phyloP scores from a whole-genome alignment of 176 grass and related monocot species.

The Paspalum vaginatum region DNA sequence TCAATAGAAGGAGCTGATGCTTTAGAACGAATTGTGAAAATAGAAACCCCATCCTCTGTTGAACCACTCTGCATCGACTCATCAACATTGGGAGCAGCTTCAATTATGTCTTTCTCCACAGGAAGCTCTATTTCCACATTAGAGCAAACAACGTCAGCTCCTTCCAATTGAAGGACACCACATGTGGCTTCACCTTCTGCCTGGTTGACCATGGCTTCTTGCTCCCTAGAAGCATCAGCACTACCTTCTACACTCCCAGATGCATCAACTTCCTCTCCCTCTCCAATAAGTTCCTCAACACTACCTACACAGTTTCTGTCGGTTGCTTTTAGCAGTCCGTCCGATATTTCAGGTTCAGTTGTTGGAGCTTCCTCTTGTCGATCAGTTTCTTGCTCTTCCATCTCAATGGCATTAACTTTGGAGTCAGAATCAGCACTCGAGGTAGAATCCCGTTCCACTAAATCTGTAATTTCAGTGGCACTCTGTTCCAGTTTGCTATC shows the following conservation, averaged over 20 bases:
- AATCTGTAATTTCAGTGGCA: not conserved
- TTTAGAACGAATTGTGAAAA: constrained; percentile 24
- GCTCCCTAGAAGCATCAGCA: constrained; percentile 6
- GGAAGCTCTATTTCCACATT: constrained; percentile 38
- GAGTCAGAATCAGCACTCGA: constrained; percentile 23
- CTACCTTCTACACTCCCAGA: not conserved
- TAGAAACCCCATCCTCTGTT: constrained; percentile 21
- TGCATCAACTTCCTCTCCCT: constrained; percentile 14
- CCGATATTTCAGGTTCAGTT: not conserved
- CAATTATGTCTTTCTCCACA: not conserved
- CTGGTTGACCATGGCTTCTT: not conserved
- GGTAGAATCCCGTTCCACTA: constrained; percentile 1
- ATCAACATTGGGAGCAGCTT: constrained; percentile 3
- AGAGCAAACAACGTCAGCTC: constrained; percentile 19
- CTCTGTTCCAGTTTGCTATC: constrained; percentile 19
- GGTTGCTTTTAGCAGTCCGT: constrained; percentile 1
- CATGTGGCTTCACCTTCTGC: not conserved
- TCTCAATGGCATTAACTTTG: not conserved
- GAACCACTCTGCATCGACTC: constrained; percentile 19
- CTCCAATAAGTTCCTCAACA: constrained; percentile 27
- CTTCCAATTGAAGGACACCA: constrained; percentile 30
- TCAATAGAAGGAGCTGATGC: constrained; percentile 27
- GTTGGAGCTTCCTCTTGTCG: not conserved
- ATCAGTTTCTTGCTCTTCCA: constrained; percentile 16
- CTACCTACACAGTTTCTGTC: not conserved